A percentile compares a stretch with the other conserved stretches of the same genome.
phyloP scores from a whole-genome alignment of 805 yeast genomes.

The Ogataea chonburiensis region DNA sequence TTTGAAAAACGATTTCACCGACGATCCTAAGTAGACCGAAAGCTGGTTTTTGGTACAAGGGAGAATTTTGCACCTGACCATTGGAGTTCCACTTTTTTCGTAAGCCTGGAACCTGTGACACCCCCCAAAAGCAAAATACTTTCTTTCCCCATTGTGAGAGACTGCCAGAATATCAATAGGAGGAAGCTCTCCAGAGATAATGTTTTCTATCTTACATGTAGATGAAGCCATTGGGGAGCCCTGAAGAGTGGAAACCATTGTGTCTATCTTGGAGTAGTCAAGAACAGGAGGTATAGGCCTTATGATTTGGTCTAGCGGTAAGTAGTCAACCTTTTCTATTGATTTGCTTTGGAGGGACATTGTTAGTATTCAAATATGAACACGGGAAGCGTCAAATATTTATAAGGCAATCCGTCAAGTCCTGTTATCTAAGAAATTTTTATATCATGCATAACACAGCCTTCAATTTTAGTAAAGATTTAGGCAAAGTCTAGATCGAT shows the following conservation, averaged over 20 bases:
- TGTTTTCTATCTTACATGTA: conserved; percentile 51
- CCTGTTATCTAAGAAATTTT: too few species aligned
- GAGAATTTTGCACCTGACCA: conserved; percentile 68
- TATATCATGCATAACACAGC: conserved; percentile 7
- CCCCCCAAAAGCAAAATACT: conserved; percentile 86
- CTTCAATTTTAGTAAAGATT: conserved; percentile 2
- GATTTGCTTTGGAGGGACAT: conserved; percentile 73
- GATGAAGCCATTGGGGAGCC: conserved; percentile 64
- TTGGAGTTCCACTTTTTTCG: conserved; percentile 47
- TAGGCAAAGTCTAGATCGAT: conserved; percentile 1
- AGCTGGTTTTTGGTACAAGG: conserved; percentile 76
- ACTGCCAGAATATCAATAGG: conserved; percentile 78
- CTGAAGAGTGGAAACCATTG: conserved; percentile 71
- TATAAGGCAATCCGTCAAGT: too few species aligned
- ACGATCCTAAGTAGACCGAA: conserved; percentile 67
- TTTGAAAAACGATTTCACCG: conserved; percentile 52
- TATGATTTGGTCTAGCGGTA: conserved; percentile 66
- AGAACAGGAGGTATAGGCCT: conserved; percentile 87
- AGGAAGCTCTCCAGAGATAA: conserved; percentile 65
- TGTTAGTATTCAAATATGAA: too few species aligned
- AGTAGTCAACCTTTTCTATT: conserved; percentile 48
- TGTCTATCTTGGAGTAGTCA: conserved; percentile 68
- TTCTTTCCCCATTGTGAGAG: conserved; percentile 56
- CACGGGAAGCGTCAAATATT: too few species aligned
- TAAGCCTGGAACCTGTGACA: conserved; percentile 90